Base-by-base conservation (phyloP, 176 grass and related monocot species). In the Juncus inflexus region DNA sequence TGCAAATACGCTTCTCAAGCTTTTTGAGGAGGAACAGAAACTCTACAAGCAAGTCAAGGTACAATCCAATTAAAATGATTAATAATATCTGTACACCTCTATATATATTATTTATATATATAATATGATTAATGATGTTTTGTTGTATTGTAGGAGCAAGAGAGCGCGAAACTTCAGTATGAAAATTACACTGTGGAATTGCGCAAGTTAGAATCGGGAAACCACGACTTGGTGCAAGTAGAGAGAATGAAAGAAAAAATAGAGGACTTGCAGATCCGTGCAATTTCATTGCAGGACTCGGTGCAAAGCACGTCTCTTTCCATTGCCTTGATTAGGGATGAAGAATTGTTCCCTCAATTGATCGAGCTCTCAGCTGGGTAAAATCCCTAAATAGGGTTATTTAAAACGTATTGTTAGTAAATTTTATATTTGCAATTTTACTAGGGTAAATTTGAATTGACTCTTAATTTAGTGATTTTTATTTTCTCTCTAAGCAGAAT, bases 41-140 rank as follows among this genome's bases (percentile, higher is more conserved):
- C 89, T 99, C 74, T 99, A 90, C 76, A 92, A 94, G 64, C 79
- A 86, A 84, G 81, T 94, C 72, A 99, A 92, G 89, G 95, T 99
- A 74, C 76, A 36, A 38, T 47, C 9, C 4, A 47, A 47, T 47
- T 47, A 6, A 5, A 28, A 47, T 9, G 43, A 47, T 47, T 47
- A 47, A 47, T 47, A 47, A 6, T 47, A 47, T 47, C 1, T 28
- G 19, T 28, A 28, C 19, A 28, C 19, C 19, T 0, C 19, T 28
- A 28, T 28, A 28, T 28, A 28, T 28, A 28, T 28, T 28, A 28
- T 28, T 28, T 28, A 28, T 28, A 28, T 47, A 47, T 6, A 47
- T 47, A 47, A 47, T 28, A 61, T 19, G 7, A 61, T 6, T 36
- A 61, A 19, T n/a, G 7, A 61, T 36, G 12, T 61, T 19, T 63